A percentile compares a stretch with the other conserved stretches of the same genome.
These are phyloP conservation scores for Umbelopsis sp. DNA, from an alignment of 192 early-diverging fungal genomes.

Conservation along the genomic window DNA sequence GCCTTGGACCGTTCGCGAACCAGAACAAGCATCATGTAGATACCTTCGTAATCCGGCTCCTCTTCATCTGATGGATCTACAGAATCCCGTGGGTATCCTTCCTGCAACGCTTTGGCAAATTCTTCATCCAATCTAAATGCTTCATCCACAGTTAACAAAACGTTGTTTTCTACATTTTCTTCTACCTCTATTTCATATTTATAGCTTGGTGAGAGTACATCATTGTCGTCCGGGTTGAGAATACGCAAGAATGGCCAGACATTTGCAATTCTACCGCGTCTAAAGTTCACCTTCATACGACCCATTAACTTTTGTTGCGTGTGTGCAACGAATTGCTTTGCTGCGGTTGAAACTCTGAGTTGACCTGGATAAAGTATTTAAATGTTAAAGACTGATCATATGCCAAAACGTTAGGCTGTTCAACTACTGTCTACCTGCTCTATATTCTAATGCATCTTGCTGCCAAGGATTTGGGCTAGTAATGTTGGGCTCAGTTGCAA, in stretches of 20 bases:
- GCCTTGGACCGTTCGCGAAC: constrained; percentile 25
- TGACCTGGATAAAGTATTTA: background rate
- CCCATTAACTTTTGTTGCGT: background rate
- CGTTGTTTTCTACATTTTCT: background rate
- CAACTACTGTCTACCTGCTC: constrained; percentile 35
- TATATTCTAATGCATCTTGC: constrained; percentile 51
- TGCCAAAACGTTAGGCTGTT: too few relatives aligned
- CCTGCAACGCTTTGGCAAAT: constrained; percentile 16
- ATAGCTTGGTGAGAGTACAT: background rate
- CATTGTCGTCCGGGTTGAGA: constrained; percentile 12
- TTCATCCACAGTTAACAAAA: constrained; percentile 22
- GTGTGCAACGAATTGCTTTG: background rate
- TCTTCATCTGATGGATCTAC: constrained; percentile 36
- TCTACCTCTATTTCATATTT: background rate
- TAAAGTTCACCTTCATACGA: background rate
- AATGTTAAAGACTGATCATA: too few relatives aligned
- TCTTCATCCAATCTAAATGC: constrained; percentile 13
- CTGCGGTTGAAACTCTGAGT: background rate
- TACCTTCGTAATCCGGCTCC: constrained; percentile 14
- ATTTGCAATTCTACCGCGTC: background rate
- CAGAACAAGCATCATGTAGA: constrained; percentile 31
- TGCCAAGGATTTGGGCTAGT: constrained; percentile 36
- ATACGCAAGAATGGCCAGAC: constrained; percentile 30
- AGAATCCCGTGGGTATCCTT: background rate
- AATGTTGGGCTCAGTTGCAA: constrained; percentile 2